Conservation (phyloP, 805 yeast species). For the Wickerhamiella sergipiensis region DNA sequence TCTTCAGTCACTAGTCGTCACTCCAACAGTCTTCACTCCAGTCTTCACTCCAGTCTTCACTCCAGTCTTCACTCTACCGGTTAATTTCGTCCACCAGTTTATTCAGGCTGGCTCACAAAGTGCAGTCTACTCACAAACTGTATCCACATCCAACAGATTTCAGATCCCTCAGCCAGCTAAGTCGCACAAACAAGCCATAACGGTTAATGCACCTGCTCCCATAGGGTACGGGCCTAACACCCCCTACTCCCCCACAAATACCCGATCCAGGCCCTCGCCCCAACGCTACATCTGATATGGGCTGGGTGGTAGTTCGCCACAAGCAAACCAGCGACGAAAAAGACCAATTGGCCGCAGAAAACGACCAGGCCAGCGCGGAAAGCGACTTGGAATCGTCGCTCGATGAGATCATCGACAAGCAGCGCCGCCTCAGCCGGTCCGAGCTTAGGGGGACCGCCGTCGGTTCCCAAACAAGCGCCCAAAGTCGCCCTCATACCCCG, state of each 20-base stretch:
- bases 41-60: too few species aligned
- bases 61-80: too few species aligned
- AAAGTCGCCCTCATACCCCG: background rate
- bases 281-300: background rate
- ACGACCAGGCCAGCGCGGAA: slow-evolving; percentile 4
- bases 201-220: too few species aligned
- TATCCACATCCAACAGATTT: too few species aligned
- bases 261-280: background rate
- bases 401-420: slow-evolving; percentile 13
- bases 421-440: slow-evolving; percentile 9
- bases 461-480: background rate
- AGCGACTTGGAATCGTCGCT: slow-evolving; percentile 13
- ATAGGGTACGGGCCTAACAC: too few species aligned
- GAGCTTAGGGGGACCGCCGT: background rate
- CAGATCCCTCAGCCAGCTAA: too few species aligned
- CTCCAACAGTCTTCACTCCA: too few species aligned
- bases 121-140: too few species aligned
- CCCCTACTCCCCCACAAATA: background rate
- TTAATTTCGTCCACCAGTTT: too few species aligned
- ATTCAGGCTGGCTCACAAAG: too few species aligned
- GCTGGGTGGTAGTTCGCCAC: slow-evolving; percentile 4
- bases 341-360: slow-evolving; percentile 1
- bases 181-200: too few species aligned
- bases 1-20: too few species aligned
- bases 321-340: background rate